Conservation (phyloP, 495 filamentous ascomycete genomes). For the Lophiotrema nucula region DNA sequence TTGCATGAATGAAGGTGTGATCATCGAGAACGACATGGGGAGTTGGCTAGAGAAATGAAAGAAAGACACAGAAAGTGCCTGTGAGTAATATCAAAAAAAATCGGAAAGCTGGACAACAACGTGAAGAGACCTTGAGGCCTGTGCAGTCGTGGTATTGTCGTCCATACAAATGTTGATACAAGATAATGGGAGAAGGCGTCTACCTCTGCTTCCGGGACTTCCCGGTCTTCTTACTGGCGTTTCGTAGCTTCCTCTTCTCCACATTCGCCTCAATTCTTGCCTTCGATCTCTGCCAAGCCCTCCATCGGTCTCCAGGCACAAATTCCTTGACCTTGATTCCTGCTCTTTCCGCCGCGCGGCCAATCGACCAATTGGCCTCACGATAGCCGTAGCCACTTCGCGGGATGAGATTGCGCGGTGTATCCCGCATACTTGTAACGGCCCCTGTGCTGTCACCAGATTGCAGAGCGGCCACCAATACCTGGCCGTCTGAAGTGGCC, state of each 20-base stretch:
- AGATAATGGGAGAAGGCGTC: background rate
- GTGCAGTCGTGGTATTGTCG: no score
- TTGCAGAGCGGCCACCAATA: conserved; percentile 8
- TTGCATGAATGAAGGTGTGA: no score
- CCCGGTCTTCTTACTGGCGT: conserved; percentile 42
- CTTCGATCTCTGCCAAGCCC: conserved; percentile 58
- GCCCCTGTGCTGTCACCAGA: conserved; percentile 11
- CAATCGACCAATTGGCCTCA: conserved; percentile 83
- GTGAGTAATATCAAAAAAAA: no score
- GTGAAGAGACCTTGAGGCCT: no score
- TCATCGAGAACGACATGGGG: no score
- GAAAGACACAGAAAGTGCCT: no score
- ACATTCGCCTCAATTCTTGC: conserved; percentile 52
- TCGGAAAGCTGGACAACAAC: no score
- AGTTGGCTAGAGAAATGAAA: no score
- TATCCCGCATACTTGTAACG: background rate
- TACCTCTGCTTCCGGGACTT: conserved; percentile 22
- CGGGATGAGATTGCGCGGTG: conserved; percentile 2
- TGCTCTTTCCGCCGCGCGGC: conserved; percentile 61
- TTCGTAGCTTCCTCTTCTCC: conserved; percentile 59
- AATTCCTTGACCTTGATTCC: conserved; percentile 53
- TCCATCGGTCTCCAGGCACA: conserved; percentile 57
- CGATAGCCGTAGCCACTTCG: conserved; percentile 47
- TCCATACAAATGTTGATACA: conserved; percentile 15
- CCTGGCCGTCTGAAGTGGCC: background rate